Evolutionary conservation across 257 asterid species (phyloP), one percentile per base, ranked within the genome.

Genomic region (Ilex aquifolium): DNA sequence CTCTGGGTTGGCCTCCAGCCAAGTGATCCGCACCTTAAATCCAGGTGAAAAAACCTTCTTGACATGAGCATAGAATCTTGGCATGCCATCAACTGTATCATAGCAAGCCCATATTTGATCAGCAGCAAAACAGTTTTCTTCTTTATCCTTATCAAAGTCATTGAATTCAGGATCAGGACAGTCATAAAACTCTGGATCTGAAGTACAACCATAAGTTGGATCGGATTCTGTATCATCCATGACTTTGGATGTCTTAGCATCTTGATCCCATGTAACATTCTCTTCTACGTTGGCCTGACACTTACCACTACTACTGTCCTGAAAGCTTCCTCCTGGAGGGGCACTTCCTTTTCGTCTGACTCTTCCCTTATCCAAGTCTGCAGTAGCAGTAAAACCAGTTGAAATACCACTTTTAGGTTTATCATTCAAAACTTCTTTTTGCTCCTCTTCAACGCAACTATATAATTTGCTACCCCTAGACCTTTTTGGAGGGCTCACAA

Each of bases 31-130:
- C 67, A 90, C 44, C 63, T 68, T 68, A 74, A 83, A 90, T 63
- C 84, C 83, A 48, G 76, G 52, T 31, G 64, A 39, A 59, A 16
- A 14, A 13, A 82, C 83, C 65, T 68, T 77, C 68, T 44, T 80
- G 66, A 90, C 79, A 72, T 68, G 84, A 13, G 95, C 95, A 55
- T 87, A 80, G 66, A 68, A 90, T 73, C 97, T 85, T 31, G 97
- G 97, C 97, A 90, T 81, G 62, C 85, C 77, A 69, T 87, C 88
- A 8, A 39, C 59, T 29, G 75, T 48, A 66, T 80, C 95, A 57
- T 83, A 90, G 65, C 91, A 88, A 73, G 95, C 95, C 97, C 97
- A 90, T 65, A 77, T 62, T 65, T 90, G 97, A 74, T 71, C 77
- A 64, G 44, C 79, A 50, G 74, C 64, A 72, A 90, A 87, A 66